A percentile compares a stretch with the other conserved stretches of the same genome.
phyloP scores from a whole-genome alignment of 108 stramenopile species.

The Pseudonitzschia pungens region DNA sequence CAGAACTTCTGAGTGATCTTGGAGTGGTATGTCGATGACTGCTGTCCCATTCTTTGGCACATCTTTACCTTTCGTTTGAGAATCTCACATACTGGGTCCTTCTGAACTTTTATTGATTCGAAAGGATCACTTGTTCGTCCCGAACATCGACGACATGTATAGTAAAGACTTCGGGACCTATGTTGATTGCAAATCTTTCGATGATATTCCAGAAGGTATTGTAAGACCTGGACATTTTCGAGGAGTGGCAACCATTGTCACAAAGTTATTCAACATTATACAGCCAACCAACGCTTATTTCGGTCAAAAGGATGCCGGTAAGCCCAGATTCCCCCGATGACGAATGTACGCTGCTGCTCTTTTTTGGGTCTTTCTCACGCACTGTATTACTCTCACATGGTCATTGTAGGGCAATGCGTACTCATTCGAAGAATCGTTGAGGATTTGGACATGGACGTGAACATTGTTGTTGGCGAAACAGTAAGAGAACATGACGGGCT shows the following conservation, averaged over 20 bases:
- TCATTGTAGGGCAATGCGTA: constrained; percentile 70
- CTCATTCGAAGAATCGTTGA: constrained; percentile 81
- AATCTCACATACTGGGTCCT: not conserved
- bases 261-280: constrained; percentile 97
- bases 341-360: not conserved
- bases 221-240: constrained; percentile 92
- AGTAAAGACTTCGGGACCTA: constrained; percentile 68
- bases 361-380: not conserved
- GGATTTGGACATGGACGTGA: constrained; percentile 84
- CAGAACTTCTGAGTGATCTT: constrained; percentile 51
- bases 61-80: not conserved
- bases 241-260: constrained; percentile 97
- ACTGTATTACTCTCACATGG: not conserved
- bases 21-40: constrained; percentile 59
- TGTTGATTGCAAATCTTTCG: constrained; percentile 78
- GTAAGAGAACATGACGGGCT: constrained; percentile 91
- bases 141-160: constrained; percentile 70
- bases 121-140: constrained; percentile 81
- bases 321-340: not conserved
- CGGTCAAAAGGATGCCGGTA: constrained; percentile 96
- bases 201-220: constrained; percentile 76
- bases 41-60: not conserved
- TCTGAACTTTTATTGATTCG: not conserved
- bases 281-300: constrained; percentile 91
- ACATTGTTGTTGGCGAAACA: constrained; percentile 75